These are phyloP conservation scores for Pulveroboletus frians DNA, from an alignment of 768 basidiomycete species.

Conservation along the genomic window DNA sequence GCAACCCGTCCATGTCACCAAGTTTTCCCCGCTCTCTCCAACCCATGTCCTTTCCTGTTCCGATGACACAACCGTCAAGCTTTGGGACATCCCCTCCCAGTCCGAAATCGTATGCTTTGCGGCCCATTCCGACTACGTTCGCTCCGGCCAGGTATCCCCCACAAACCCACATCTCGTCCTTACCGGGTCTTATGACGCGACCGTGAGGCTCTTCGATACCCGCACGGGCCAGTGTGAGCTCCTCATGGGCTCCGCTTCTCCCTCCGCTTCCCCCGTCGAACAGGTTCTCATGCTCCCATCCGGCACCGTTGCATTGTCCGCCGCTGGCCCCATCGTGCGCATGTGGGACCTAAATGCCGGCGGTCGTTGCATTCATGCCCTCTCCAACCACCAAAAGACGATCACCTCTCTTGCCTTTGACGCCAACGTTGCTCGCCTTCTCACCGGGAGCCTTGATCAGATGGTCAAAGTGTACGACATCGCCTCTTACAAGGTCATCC, in stretches of 20 bases:
- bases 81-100: conserved; percentile 96
- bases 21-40: conserved; percentile 77
- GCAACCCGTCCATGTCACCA: conserved; percentile 92
- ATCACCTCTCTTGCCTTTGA: conserved; percentile 87
- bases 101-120: conserved; percentile 71
- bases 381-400: conserved; percentile 98
- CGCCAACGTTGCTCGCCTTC: conserved; percentile 64
- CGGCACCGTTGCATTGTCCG: conserved; percentile 78
- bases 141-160: conserved; percentile 82
- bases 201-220: conserved; percentile 81
- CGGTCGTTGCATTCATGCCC: conserved; percentile 80
- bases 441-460: conserved; percentile 91
- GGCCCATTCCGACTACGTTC: conserved; percentile 93
- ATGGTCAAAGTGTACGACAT: conserved; percentile 99
- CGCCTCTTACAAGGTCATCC: conserved; percentile 88
- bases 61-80: conserved; percentile 88
- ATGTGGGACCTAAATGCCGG: conserved; percentile 95
- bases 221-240: conserved; percentile 83
- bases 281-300: conserved; percentile 90
- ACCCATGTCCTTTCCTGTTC: conserved; percentile 91
- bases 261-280: conserved; percentile 62
- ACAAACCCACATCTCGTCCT: conserved; percentile 80
- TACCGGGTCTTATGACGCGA: conserved; percentile 93
- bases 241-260: conserved; percentile 52
- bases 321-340: conserved; percentile 87